Conservation (phyloP, 176 grass and related monocot species). For the Juncus inflexus region DNA sequence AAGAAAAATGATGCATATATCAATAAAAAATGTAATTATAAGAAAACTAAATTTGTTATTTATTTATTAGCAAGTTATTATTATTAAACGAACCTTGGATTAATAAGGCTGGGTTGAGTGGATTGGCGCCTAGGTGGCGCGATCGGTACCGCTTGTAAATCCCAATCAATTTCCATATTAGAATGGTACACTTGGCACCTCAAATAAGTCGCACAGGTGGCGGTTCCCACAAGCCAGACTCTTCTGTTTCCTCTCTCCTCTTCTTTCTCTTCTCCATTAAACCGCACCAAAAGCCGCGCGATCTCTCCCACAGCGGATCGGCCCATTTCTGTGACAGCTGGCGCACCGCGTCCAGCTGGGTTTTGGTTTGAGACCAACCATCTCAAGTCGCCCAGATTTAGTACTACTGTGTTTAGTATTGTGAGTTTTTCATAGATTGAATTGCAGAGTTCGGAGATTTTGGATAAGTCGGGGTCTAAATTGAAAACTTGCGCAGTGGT, state of each 20-base stretch:
- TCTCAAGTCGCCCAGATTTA: slow-evolving; percentile 78
- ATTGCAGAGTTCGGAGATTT: slow-evolving; percentile 37
- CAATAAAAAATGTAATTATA: slow-evolving; percentile 6
- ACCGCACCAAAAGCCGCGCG: slow-evolving; percentile 48
- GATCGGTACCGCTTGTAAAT: slow-evolving; percentile 64
- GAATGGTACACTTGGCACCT: slow-evolving; percentile 68
- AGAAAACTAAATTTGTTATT: background rate
- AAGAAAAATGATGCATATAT: slow-evolving; percentile 12
- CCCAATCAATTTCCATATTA: slow-evolving; percentile 69
- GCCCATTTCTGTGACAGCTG: slow-evolving; percentile 37
- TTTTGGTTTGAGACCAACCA: slow-evolving; percentile 51
- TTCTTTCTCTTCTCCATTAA: slow-evolving; percentile 12
- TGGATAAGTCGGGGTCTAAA: slow-evolving; percentile 41
- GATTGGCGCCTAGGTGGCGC: slow-evolving; percentile 23
- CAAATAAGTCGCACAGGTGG: slow-evolving; percentile 68
- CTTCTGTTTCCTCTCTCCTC: background rate
- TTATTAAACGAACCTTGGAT: slow-evolving; percentile 43
- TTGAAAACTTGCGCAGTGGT: slow-evolving; percentile 46
- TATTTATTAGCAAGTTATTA: slow-evolving; percentile 9
- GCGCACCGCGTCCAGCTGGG: slow-evolving; percentile 11
- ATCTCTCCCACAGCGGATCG: slow-evolving; percentile 66
- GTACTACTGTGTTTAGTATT: slow-evolving; percentile 40
- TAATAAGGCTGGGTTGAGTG: slow-evolving; percentile 19
- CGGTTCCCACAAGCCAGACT: slow-evolving; percentile 67
- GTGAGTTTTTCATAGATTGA: slow-evolving; percentile 38